Evolutionary conservation across 257 asterid genomes (phyloP), one percentile per base, ranked within the genome.

Genomic region (Solanum piurae): DNA sequence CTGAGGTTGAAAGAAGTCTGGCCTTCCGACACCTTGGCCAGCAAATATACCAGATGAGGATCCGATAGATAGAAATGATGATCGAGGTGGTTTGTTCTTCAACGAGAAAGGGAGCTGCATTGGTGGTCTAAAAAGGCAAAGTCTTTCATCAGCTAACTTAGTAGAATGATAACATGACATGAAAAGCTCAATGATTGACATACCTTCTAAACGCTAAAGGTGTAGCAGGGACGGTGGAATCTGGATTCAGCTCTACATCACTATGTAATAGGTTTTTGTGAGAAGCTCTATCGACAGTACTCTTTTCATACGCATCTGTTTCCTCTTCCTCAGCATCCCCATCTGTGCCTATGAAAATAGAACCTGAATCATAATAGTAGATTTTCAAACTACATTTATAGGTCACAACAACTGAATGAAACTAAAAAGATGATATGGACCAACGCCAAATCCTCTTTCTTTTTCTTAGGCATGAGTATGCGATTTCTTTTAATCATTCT

Each of bases 141-240:
- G 8, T 16, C 37, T 33, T 60, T 83, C 20, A 21, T 86, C 40
- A 37, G 46, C 88, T 72, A 83, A 76, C 27, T n/a, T 42, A 25
- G n/a, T n/a, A 77, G 60, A 77, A 77, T 40, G 37, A 79, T 14
- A 79, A 46, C 11, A 29, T 46, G 84, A 88, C 18, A 16, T 29
- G 84, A 87, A 85, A 77, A 75, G 80, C 3, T 40, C 3, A 66
- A 7, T 16, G 66, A 42, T 33, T 25, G 82, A 3, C 44, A 40
- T 94, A 95, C 99, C 98, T 94, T 89, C 88, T 91, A 75, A 91
- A 89, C 1, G 87, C 91, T 87, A 90, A 71, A 87, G 99, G 99
- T 20, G 99, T 97, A 85, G 92, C 94, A 66, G 94, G 98, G 69
- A 87, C 90, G 20, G 37, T 93, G 23, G 94, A 89, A 42, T 95